A percentile compares a stretch with the other conserved stretches of the same genome.
These are phyloP conservation scores for Alternaria sp. DNA, from an alignment of 2,329 filamentous ascomycete genomes.

Conservation along the genomic window DNA sequence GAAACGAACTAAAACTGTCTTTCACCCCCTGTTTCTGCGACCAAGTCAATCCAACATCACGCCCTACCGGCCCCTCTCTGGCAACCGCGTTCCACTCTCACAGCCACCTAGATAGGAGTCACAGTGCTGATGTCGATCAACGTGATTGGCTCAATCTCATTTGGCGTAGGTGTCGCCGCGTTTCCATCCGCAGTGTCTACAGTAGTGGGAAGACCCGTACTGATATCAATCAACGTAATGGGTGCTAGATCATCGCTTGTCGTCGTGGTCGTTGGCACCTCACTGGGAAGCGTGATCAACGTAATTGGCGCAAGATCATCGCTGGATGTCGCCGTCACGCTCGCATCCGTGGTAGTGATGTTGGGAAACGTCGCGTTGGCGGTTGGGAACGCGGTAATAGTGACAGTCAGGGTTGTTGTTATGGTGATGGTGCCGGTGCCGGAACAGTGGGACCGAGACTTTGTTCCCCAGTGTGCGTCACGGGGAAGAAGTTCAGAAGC, in stretches of 20 bases:
- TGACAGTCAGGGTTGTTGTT: constrained; percentile 8
- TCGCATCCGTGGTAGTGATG: not conserved
- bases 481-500: not conserved
- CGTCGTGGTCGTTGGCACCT: not conserved
- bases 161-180: not conserved
- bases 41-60: not conserved
- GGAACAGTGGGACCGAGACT: not conserved
- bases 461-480: constrained; percentile 1
- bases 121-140: constrained; percentile 10
- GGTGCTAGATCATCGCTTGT: constrained; percentile 1
- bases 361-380: not conserved
- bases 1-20: not conserved
- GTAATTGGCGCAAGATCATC: constrained; percentile 7
- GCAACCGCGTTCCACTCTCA: not conserved
- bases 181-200: not conserved
- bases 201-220: not conserved
- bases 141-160: constrained; percentile 14
- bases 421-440: not conserved
- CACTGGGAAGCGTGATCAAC: constrained; percentile 2
- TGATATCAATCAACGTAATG: constrained; percentile 7
- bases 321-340: not conserved
- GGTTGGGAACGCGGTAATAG: not conserved
- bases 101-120: not conserved
- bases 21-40: not conserved
- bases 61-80: too few relatives aligned